Conservation (phyloP, 495 filamentous ascomycete species). For the Xylaria intraflava region DNA sequence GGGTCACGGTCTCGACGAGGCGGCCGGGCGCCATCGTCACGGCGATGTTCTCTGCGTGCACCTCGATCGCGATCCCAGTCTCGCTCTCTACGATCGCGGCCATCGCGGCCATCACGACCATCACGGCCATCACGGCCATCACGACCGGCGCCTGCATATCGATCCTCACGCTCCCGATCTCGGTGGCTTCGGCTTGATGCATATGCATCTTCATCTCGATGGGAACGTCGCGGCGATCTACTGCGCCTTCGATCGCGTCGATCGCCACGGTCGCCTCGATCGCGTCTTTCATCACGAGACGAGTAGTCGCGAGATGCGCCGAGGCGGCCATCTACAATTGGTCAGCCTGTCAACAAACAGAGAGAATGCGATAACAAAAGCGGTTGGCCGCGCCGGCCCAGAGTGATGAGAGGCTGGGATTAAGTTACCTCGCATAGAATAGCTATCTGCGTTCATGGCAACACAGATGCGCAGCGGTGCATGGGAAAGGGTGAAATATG, state of each 20-base stretch:
- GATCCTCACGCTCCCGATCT: conserved; percentile 84
- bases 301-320: conserved; percentile 66
- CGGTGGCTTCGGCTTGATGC: conserved; percentile 84
- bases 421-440: conserved; percentile 67
- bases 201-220: conserved; percentile 76
- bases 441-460: conserved; percentile 84
- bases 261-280: conserved; percentile 40
- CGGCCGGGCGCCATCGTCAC: conserved; percentile 57
- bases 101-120: conserved; percentile 44
- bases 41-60: conserved; percentile 46
- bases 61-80: conserved; percentile 71
- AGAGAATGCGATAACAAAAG: neutral
- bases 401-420: conserved; percentile 6
- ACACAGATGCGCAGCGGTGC: conserved; percentile 10
- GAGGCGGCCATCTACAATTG: conserved; percentile 47
- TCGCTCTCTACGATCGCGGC: conserved; percentile 41
- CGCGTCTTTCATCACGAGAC: conserved; percentile 50
- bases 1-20: conserved; percentile 55
- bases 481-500: neutral
- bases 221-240: conserved; percentile 47
- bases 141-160: conserved; percentile 63
- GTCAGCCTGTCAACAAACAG: conserved; percentile 39
- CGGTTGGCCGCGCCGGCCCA: neutral
- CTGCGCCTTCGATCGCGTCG: conserved; percentile 47
- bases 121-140: conserved; percentile 36